Percentiles rank a stretch among this genome's conserved stretches.
Conservation (phyloP, 1,284 basidiomycete genomes). For the Sporisorium scitamineum region DNA sequence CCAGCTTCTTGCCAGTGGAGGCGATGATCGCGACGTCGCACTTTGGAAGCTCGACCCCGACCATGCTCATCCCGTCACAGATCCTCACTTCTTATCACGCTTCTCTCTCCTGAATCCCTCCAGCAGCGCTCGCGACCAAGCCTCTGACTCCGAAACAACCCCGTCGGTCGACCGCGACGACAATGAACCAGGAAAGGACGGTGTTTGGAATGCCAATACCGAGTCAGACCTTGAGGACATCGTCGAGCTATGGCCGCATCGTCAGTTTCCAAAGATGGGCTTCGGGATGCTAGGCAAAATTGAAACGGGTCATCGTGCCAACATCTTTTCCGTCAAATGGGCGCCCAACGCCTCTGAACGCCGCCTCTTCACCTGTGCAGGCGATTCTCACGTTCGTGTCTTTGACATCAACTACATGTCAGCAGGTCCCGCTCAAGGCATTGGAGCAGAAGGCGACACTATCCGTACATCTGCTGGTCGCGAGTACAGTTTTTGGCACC, state of each 20-base stretch:
- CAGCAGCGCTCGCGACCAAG: background rate
- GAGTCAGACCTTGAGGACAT: conserved; percentile 9
- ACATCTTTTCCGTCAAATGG: conserved; percentile 89
- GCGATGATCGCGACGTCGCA: conserved; percentile 82
- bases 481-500: conserved; percentile 31
- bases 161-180: background rate
- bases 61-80: conserved; percentile 64
- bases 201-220: background rate
- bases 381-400: conserved; percentile 82
- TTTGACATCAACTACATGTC: conserved; percentile 75
- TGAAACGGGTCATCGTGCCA: conserved; percentile 75
- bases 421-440: background rate
- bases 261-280: conserved; percentile 14
- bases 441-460: conserved; percentile 10
- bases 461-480: conserved; percentile 8
- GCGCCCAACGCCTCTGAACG: conserved; percentile 74
- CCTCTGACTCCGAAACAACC: background rate
- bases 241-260: conserved; percentile 28
- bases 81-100: background rate
- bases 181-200: background rate
- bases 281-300: conserved; percentile 40
- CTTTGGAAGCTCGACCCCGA: conserved; percentile 77
- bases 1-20: conserved; percentile 79
- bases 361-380: conserved; percentile 78
- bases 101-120: conserved; percentile 5